Evolutionary conservation across 352 stramenopile species (phyloP).

Genomic region (Globisporangium paroecandrum): DNA sequence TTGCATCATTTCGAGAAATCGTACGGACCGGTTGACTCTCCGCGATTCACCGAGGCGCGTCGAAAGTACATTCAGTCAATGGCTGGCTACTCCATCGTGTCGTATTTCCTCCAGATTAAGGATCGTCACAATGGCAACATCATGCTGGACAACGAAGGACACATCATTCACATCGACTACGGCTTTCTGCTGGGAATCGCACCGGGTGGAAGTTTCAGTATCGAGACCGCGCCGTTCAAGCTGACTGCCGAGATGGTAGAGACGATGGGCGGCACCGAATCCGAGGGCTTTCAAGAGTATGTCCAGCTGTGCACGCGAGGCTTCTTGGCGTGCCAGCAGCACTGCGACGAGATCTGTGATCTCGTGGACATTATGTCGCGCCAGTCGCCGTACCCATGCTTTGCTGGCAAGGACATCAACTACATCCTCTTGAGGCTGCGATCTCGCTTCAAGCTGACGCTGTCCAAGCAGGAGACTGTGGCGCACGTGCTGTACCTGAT

Average conservation of each 20-base stretch:
- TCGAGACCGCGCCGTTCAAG: constrained; percentile 99
- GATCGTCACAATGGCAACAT: constrained; percentile 99
- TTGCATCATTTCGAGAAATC: constrained; percentile 94
- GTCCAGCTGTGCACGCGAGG: constrained; percentile 96
- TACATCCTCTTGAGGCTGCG: constrained; percentile 86
- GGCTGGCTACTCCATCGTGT: constrained; percentile 97
- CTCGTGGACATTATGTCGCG: constrained; percentile 97
- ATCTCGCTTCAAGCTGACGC: constrained; percentile 83
- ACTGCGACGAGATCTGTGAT: constrained; percentile 94
- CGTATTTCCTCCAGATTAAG: constrained; percentile 99
- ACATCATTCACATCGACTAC: constrained; percentile 99
- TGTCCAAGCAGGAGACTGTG: constrained; percentile 89
- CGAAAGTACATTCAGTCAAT: constrained; percentile 97
- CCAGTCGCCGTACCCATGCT: constrained; percentile 96
- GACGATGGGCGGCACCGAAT: constrained; percentile 93
- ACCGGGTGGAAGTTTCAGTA: constrained; percentile 97
- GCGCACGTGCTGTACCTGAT: constrained; percentile 89
- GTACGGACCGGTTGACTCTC: constrained; percentile 88
- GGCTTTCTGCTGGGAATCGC: constrained; percentile 99
- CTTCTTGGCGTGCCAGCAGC: constrained; percentile 95
- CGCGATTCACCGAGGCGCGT: constrained; percentile 90
- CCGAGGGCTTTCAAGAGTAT: constrained; percentile 95
- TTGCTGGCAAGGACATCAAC: constrained; percentile 79
- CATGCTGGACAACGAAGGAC: constrained; percentile 98
- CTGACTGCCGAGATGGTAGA: constrained; percentile 99